Conservation (phyloP, 257 asterid genomes). For the Gentiana dahurica region DNA sequence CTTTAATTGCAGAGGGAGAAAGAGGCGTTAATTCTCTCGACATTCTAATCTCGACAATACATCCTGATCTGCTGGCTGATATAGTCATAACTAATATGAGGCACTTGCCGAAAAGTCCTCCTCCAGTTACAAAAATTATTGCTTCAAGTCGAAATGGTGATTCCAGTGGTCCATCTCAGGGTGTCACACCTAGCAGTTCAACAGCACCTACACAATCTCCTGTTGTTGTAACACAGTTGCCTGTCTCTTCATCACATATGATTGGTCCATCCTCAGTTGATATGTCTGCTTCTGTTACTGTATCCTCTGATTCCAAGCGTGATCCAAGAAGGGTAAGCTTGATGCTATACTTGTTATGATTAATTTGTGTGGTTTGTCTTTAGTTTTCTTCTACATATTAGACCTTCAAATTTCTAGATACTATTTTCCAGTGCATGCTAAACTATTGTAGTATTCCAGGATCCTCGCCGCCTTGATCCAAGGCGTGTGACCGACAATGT, state of each 20-base stretch:
- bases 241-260: slow-evolving; percentile 28
- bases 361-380: background rate
- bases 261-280: slow-evolving; percentile 37
- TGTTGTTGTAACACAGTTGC: slow-evolving; percentile 38
- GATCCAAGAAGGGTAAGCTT: slow-evolving; percentile 95
- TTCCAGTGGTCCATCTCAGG: slow-evolving; percentile 32
- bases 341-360: background rate
- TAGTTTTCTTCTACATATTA: background rate
- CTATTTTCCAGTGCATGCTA: background rate
- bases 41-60: slow-evolving; percentile 69
- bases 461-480: slow-evolving; percentile 98
- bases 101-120: slow-evolving; percentile 71
- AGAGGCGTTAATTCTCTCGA: slow-evolving; percentile 83
- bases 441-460: slow-evolving; percentile 38
- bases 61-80: slow-evolving; percentile 95
- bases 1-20: slow-evolving; percentile 94
- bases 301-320: slow-evolving; percentile 61
- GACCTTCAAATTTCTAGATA: background rate
- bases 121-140: slow-evolving; percentile 34
- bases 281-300: slow-evolving; percentile 35
- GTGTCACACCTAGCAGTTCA: slow-evolving; percentile 48
- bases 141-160: slow-evolving; percentile 34
- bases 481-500: slow-evolving; percentile 48
- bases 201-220: slow-evolving; percentile 27
- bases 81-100: slow-evolving; percentile 90